These are phyloP conservation scores for Aspergillus taichungensis DNA, from an alignment of 495 filamentous ascomycete species.

Conservation along the genomic window DNA sequence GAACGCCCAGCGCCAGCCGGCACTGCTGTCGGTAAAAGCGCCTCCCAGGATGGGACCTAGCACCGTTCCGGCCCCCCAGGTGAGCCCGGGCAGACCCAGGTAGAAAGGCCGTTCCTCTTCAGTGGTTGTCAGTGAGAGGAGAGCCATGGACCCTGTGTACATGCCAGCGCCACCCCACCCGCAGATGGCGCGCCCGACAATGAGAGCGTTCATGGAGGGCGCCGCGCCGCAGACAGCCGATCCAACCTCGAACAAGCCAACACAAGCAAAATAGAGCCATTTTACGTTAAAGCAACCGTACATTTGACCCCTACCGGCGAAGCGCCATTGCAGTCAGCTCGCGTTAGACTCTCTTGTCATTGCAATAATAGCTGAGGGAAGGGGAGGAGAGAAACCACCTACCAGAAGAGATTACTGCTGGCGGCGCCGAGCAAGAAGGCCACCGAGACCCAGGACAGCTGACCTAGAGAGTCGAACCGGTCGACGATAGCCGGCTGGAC, in stretches of 20 bases:
- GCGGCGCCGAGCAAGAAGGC: slow-evolving; percentile 16
- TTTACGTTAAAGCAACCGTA: too few relatives aligned
- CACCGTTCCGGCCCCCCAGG: slow-evolving; percentile 40
- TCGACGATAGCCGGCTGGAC: slow-evolving; percentile 22
- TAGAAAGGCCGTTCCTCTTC: slow-evolving; percentile 38
- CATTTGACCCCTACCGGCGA: too few relatives aligned
- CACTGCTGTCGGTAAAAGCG: slow-evolving; percentile 23
- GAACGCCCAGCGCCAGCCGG: slow-evolving; percentile 37
- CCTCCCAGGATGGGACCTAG: slow-evolving; percentile 35
- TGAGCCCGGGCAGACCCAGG: slow-evolving; percentile 27
- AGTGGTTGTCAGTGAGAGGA: slow-evolving; percentile 35
- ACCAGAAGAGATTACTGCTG: too few relatives aligned
- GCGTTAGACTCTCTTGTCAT: too few relatives aligned
- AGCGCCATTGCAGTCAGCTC: too few relatives aligned
- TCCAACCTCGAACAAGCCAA: slow-evolving; percentile 39
- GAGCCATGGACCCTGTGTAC: slow-evolving; percentile 41
- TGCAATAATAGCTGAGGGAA: too few relatives aligned
- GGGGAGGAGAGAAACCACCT: too few relatives aligned
- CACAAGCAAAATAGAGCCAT: slow-evolving; percentile 37
- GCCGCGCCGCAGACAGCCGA: slow-evolving; percentile 45
- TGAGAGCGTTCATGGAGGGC: slow-evolving; percentile 37
- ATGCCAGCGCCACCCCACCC: slow-evolving; percentile 40
- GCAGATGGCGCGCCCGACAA: slow-evolving; percentile 36
- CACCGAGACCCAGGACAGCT: slow-evolving; percentile 16
- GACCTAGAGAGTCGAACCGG: slow-evolving; percentile 13